A percentile compares a stretch with the other conserved stretches of the same genome.
Conservation (phyloP, 805 yeast genomes). For the Ogataea saltuana region DNA sequence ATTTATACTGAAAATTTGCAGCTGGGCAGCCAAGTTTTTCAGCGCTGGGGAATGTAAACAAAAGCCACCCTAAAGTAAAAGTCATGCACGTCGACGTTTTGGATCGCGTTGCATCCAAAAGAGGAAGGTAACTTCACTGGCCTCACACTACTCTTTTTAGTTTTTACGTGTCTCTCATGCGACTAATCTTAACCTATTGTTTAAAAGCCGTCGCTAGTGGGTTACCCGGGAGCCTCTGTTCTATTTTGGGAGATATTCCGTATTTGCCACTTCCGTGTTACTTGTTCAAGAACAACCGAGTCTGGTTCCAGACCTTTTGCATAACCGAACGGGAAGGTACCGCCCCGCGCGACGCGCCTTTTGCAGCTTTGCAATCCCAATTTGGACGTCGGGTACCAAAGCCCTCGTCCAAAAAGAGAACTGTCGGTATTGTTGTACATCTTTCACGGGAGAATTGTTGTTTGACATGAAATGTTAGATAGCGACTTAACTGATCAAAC, state of each 20-base stretch:
- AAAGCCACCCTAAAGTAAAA: background rate
- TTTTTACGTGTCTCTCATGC: background rate
- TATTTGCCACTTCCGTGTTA: background rate
- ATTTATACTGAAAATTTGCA: slow-evolving; percentile 13
- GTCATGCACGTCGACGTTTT: background rate
- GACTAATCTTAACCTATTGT: slow-evolving; percentile 1
- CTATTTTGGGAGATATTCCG: background rate
- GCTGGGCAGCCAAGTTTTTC: background rate
- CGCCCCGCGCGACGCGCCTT: background rate
- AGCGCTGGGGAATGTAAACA: slow-evolving; percentile 17
- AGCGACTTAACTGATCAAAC: background rate
- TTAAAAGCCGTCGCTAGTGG: slow-evolving; percentile 1
- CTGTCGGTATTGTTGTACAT: too few species aligned
- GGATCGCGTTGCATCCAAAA: slow-evolving; percentile 5
- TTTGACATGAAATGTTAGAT: slow-evolving; percentile 2
- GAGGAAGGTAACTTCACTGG: background rate
- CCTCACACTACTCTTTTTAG: background rate
- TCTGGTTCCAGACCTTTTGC: slow-evolving; percentile 5
- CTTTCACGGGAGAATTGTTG: too few species aligned
- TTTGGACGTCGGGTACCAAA: slow-evolving; percentile 1
- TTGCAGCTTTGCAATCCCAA: background rate
- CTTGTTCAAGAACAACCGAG: background rate
- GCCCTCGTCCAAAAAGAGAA: too few species aligned
- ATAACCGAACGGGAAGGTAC: background rate
- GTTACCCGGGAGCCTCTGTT: background rate